Evolutionary conservation across 805 yeast genomes (phyloP), one percentile per base, ranked within the genome.

Genomic region (Lachancea quebecensis): DNA sequence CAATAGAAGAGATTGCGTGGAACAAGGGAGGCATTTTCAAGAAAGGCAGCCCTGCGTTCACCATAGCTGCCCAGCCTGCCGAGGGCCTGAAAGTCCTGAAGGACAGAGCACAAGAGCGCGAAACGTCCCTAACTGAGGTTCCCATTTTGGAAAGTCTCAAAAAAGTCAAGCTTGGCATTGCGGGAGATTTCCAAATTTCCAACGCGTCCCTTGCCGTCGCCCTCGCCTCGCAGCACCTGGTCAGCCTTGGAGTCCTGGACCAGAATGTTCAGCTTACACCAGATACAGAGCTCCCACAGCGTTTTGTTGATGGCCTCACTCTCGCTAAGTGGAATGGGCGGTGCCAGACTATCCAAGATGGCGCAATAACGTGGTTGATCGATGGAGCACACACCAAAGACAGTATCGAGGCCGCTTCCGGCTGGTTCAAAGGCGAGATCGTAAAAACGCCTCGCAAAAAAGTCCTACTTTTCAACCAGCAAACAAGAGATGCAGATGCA

Each of bases 371-470:
- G n/a, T 93, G 96, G 95, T 81, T 68, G 51, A 66, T 91, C 12
- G 99, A 93, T 66, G 99, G 99, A 15, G 98, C 99, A 0, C 99
- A 93, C 57, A 93, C 99, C 0, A 68, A 75, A 38, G 99, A 93
- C 57, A 85, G 96, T 48, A 77, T 95, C 18, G 71, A 72, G 28
- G 95, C 81, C n/a, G 85, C 96, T 0, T 74, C 91, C 0, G 67
- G 65, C 9, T 93, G 99, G 99, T 87, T 83, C 55, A 68, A 65
- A 32, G 54, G 60, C 4, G 57, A 48, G 16, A 51, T 48, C 2
- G 42, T 36, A 2, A 35, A 45, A 3, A 49, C 61, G 8, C 31
- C 25, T 14, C 53, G 56, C 1, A 55, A 59, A n/a, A 67, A 54
- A 49, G 77, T 88, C 7, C 71, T 93, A 16, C 64, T 93, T 6